Conservation (phyloP, 73 alveolate species). For the Tetrahymena borealis region DNA sequence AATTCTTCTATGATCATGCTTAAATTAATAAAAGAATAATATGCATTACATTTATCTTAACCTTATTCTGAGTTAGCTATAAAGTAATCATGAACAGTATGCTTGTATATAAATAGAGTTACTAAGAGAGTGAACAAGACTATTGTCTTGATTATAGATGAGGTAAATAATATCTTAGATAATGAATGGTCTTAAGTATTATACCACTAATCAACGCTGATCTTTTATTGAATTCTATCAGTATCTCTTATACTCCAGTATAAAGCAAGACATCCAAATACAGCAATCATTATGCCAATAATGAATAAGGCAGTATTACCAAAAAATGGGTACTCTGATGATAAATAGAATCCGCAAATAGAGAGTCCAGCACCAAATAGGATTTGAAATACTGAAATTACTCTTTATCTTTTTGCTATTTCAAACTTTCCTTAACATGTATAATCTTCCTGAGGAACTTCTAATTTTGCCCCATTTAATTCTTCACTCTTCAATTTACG, state of each 20-base stretch:
- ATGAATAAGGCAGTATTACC: background rate
- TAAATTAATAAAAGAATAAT: background rate
- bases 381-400: background rate
- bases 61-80: background rate
- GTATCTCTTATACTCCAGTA: background rate
- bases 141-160: background rate
- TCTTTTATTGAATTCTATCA: background rate
- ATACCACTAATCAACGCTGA: background rate
- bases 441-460: background rate
- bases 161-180: background rate
- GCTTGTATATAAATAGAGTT: background rate
- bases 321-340: background rate
- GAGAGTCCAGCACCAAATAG: background rate
- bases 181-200: background rate
- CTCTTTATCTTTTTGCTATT: background rate
- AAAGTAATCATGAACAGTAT: background rate
- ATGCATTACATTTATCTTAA: background rate
- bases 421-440: background rate
- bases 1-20: too few species aligned
- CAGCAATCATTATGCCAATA: background rate
- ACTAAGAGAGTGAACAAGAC: background rate
- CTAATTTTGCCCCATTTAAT: background rate
- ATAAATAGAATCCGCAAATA: background rate
- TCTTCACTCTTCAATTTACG: background rate
- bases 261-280: background rate